Percentiles rank a stretch among this genome's conserved stretches.
phyloP scores from a whole-genome alignment of 2,329 filamentous ascomycete species.

The Fusarium praegraminearum region DNA sequence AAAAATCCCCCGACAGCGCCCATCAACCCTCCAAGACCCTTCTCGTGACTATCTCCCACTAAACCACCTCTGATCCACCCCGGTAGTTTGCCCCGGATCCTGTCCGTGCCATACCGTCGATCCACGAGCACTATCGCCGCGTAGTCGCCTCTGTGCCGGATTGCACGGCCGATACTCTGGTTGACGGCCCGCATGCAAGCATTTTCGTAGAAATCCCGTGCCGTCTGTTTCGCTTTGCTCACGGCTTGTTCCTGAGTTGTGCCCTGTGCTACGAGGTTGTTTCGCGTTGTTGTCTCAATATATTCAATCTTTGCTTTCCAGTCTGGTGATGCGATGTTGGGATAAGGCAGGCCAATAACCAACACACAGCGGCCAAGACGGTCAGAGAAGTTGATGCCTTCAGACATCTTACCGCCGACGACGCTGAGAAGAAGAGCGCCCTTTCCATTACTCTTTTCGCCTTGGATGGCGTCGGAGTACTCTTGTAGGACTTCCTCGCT shows the following conservation, averaged over 20 bases:
- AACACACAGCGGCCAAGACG: slow-evolving; percentile 87
- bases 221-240: slow-evolving; percentile 64
- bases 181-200: slow-evolving; percentile 97
- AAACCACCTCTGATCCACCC: slow-evolving; percentile 87
- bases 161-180: slow-evolving; percentile 93
- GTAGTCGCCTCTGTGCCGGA: slow-evolving; percentile 89
- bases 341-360: slow-evolving; percentile 92
- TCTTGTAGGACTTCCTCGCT: slow-evolving; percentile 78
- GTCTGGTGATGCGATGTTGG: slow-evolving; percentile 87
- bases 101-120: slow-evolving; percentile 77
- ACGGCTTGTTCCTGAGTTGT: slow-evolving; percentile 46
- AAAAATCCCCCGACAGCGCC: slow-evolving; percentile 69
- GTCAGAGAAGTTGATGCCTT: slow-evolving; percentile 98
- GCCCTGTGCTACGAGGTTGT: slow-evolving; percentile 50
- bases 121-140: slow-evolving; percentile 91
- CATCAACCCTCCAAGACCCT: slow-evolving; percentile 70
- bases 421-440: slow-evolving; percentile 90
- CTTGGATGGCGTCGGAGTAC: slow-evolving; percentile 77
- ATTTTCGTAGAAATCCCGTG: slow-evolving; percentile 90
- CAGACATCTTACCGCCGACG: slow-evolving; percentile 92
- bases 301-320: slow-evolving; percentile 95
- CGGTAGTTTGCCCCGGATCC: slow-evolving; percentile 84
- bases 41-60: slow-evolving; percentile 60
- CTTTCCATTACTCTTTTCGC: slow-evolving; percentile 52
- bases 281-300: slow-evolving; percentile 72